A percentile compares a stretch with the other conserved stretches of the same genome.
Evolutionary conservation across 441 rosid species (phyloP).

Genomic region (Oxalis stricta): DNA sequence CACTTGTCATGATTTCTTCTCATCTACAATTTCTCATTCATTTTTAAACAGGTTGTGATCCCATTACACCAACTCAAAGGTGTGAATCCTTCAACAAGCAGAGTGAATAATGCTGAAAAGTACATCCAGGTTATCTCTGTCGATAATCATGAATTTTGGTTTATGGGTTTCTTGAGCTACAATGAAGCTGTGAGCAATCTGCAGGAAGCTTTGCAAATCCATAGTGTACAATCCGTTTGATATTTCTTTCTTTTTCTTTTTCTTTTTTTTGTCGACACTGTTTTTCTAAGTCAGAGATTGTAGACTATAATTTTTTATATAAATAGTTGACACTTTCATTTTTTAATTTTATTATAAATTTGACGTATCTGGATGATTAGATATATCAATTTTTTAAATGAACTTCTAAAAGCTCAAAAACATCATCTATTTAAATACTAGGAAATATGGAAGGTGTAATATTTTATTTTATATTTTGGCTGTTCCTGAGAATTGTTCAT

Average conservation of each 20-base stretch:
- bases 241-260: background rate
- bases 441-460: constrained; percentile 3
- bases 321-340: constrained; percentile 8
- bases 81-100: constrained; percentile 62
- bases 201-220: constrained; percentile 29
- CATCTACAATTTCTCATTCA: background rate
- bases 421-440: no score
- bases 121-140: constrained; percentile 69
- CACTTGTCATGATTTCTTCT: background rate
- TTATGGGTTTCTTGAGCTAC: constrained; percentile 84
- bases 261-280: no score
- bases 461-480: background rate
- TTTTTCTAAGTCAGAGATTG: no score
- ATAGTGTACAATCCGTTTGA: constrained; percentile 30
- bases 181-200: constrained; percentile 46
- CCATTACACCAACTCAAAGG: constrained; percentile 75
- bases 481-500: constrained; percentile 1
- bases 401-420: no score
- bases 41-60: constrained; percentile 50
- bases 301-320: no score
- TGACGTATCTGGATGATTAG: no score
- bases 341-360: background rate
- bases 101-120: constrained; percentile 54
- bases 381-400: no score
- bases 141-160: constrained; percentile 88